Base-by-base conservation (phyloP, 1,284 basidiomycete genomes). In the Hemileia vastatrix region DNA sequence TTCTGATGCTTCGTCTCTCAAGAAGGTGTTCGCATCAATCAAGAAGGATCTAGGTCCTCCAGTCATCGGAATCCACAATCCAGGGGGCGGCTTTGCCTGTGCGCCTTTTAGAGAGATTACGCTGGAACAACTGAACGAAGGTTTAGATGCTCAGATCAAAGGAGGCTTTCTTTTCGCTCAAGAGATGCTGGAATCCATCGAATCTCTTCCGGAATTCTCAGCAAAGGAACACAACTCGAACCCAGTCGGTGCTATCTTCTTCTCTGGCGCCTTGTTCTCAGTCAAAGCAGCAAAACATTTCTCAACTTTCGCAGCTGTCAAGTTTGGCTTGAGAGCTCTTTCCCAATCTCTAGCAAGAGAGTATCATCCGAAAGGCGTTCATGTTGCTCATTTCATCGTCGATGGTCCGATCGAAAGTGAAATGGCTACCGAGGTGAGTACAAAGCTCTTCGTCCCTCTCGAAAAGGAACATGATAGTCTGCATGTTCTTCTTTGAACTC, bases 331-430 rank as follows among this genome's bases (percentile, higher is more conserved):
- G 24, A 57, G 67, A 36, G 66, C 67, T 6, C 40, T 69, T 2
- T 65, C 62, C 18, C 67, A 69, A 48, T 67, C 66, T 33, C 36
- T 67, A 53, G 67, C 66, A 1, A 33, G 67, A 6, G 67, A 69
- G 40, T 68, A 62, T 59, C 64, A 64, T n/a, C 67, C 67, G 3
- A 65, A 67, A 15, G 67, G 67, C 2, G 47, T 69, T 9, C 67
- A 69, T 33, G 67, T 69, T 2, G 57, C 66, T 21, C 67, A 69
- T 55, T 66, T 69, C 27, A 67, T 69, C 55, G 65, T 69, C 27
- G 67, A 69, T 44, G 67, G 67, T 8, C 64, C 67, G 54, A 67
- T 67, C 40, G 60, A 63, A 5, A 66, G 65, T 15, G 67, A 67
- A 19, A 27, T 27, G 27, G 27, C 27, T 27, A 27, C 27, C 27